A percentile compares a stretch with the other conserved stretches of the same genome.
These are phyloP conservation scores for Boletus vermiculosoides DNA, from an alignment of 768 basidiomycete genomes.

Conservation along the genomic window DNA sequence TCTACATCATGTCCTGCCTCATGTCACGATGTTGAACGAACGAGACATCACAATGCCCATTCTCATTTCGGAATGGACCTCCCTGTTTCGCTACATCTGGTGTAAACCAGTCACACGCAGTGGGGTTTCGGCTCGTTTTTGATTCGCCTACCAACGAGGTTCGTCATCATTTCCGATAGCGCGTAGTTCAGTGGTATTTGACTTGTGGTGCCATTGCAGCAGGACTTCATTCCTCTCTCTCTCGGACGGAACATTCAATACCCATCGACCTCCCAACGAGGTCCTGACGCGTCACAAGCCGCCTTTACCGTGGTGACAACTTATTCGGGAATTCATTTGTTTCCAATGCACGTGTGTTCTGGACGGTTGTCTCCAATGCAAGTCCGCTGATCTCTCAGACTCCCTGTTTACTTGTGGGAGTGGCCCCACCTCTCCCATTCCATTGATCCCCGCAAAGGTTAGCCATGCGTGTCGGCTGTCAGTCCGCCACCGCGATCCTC, in stretches of 20 bases:
- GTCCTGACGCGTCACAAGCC: neutral
- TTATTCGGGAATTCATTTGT: neutral
- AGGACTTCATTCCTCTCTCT: neutral
- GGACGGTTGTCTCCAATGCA: neutral
- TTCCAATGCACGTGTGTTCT: neutral
- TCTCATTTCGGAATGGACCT: neutral
- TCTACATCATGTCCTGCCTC: neutral
- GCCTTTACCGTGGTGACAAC: neutral
- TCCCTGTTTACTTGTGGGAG: neutral
- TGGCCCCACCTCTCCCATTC: neutral
- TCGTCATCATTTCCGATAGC: neutral
- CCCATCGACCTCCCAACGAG: conserved; percentile 4
- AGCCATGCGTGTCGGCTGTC: neutral
- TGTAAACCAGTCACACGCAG: neutral
- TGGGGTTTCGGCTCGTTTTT: neutral
- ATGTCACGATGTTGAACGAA: neutral
- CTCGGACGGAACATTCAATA: conserved; percentile 11
- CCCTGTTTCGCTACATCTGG: neutral
- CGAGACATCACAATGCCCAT: neutral
- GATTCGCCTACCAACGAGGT: neutral
- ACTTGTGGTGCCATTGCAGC: neutral
- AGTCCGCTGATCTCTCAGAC: neutral
- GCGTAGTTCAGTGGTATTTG: neutral
- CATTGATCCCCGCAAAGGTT: neutral
- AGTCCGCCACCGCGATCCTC: neutral